Conservation (phyloP, 371 early-diverging fungal species). For the Actinomortierella wolfii region DNA sequence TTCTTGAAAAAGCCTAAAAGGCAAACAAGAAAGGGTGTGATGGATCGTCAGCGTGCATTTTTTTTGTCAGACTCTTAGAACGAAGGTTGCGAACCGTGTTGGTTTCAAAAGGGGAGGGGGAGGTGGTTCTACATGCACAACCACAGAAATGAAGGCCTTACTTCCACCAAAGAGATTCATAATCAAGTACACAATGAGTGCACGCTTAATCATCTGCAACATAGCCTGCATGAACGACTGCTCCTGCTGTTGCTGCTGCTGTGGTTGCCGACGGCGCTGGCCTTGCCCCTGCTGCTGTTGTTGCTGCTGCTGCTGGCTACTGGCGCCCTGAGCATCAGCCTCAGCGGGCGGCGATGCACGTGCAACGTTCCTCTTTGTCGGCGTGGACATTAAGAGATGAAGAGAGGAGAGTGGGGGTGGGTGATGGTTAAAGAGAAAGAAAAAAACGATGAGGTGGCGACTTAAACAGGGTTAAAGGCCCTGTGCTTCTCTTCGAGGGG, state of each 20-base stretch:
- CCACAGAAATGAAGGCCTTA: not conserved
- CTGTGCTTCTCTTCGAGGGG: slow-evolving; percentile 46
- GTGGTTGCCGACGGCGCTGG: slow-evolving; percentile 5
- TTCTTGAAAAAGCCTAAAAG: slow-evolving; percentile 3
- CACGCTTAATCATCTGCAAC: slow-evolving; percentile 31
- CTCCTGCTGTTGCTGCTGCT: slow-evolving; percentile 11
- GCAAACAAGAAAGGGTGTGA: not conserved
- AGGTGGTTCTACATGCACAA: not conserved
- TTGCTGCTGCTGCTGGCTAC: no score
- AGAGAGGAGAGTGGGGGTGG: no score
- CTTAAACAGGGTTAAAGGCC: slow-evolving; percentile 47
- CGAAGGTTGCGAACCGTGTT: not conserved
- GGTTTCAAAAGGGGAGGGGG: not conserved
- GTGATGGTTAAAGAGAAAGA: no score
- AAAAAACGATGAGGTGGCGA: no score
- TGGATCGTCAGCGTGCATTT: not conserved
- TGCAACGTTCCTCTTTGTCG: no score
- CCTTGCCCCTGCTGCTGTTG: not conserved
- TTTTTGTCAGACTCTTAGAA: not conserved
- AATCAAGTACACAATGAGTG: slow-evolving; percentile 25
- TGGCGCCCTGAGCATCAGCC: no score
- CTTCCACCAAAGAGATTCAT: slow-evolving; percentile 24
- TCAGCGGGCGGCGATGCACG: no score
- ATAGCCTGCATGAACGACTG: slow-evolving; percentile 13
- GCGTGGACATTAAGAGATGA: no score